These are phyloP conservation scores for Anethum foeniculum DNA, from an alignment of 140 eudicot genomes.

Conservation along the genomic window DNA sequence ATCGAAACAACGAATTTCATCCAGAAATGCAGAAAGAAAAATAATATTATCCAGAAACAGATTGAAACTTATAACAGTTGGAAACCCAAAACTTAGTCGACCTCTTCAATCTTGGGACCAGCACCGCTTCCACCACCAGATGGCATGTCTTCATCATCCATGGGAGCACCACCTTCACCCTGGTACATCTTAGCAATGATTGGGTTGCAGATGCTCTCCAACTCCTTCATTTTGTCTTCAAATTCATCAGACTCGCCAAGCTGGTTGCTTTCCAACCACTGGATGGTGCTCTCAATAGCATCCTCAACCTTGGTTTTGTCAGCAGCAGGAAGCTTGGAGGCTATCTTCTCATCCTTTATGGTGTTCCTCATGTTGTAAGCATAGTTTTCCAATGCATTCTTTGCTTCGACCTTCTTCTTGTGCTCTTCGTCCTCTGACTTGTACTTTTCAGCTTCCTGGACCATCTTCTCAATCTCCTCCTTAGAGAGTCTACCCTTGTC, in stretches of 20 bases:
- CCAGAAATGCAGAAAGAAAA: constrained; percentile 5
- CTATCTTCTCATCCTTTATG: constrained; percentile 46
- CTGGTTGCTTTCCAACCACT: constrained; percentile 45
- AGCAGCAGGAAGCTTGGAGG: constrained; percentile 29
- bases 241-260: constrained; percentile 47
- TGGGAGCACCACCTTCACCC: constrained; percentile 32
- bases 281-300: constrained; percentile 30
- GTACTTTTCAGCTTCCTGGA: constrained; percentile 49
- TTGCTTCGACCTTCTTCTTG: constrained; percentile 50
- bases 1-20: neutral
- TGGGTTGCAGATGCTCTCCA: constrained; percentile 49
- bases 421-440: constrained; percentile 56
- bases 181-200: constrained; percentile 51
- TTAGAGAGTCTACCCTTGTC: constrained; percentile 54
- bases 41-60: neutral
- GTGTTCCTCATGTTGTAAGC: constrained; percentile 61
- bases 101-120: constrained; percentile 53
- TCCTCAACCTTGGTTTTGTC: constrained; percentile 50
- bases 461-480: constrained; percentile 53
- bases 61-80: neutral
- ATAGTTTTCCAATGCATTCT: constrained; percentile 42
- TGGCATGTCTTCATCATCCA: constrained; percentile 45
- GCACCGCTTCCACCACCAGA: constrained; percentile 26
- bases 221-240: constrained; percentile 52
- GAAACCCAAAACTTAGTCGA: constrained; percentile 23